These are phyloP conservation scores for Aurifilum marmelostoma DNA, from an alignment of 2,329 filamentous ascomycete species.

Conservation along the genomic window DNA sequence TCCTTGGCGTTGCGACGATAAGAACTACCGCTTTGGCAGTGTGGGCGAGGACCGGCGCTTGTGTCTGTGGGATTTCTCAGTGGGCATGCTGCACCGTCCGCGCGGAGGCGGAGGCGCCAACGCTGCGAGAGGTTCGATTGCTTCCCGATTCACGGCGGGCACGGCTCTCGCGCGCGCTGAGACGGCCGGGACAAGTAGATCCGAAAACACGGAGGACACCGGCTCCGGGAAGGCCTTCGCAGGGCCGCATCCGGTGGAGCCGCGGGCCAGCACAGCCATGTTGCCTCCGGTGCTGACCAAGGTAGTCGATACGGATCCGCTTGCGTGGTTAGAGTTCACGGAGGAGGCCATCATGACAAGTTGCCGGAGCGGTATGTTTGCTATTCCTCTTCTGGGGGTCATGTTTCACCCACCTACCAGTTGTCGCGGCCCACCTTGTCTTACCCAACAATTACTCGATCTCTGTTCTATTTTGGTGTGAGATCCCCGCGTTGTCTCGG, in stretches of 20 bases:
- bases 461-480: constrained; percentile 3
- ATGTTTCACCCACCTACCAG: neutral
- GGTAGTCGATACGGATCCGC: constrained; percentile 79
- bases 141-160: constrained; percentile 49
- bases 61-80: constrained; percentile 95
- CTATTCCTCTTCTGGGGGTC: neutral
- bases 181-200: constrained; percentile 64
- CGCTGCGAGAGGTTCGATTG: constrained; percentile 56
- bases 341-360: constrained; percentile 91
- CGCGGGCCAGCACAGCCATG: constrained; percentile 80
- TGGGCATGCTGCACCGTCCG: constrained; percentile 92
- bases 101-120: constrained; percentile 51
- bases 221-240: constrained; percentile 52
- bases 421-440: neutral
- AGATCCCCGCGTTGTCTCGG: neutral
- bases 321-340: constrained; percentile 91
- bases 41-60: constrained; percentile 92
- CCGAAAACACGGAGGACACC: constrained; percentile 38
- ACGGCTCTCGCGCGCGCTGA: constrained; percentile 58
- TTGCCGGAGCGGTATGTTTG: constrained; percentile 78
- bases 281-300: constrained; percentile 92
- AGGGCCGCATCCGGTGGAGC: constrained; percentile 79
- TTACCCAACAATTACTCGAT: neutral
- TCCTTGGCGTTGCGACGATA: constrained; percentile 93
- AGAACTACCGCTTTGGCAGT: constrained; percentile 93